phyloP scores from a whole-genome alignment of 139 green algal species.

The Haematococcus lacustris region DNA sequence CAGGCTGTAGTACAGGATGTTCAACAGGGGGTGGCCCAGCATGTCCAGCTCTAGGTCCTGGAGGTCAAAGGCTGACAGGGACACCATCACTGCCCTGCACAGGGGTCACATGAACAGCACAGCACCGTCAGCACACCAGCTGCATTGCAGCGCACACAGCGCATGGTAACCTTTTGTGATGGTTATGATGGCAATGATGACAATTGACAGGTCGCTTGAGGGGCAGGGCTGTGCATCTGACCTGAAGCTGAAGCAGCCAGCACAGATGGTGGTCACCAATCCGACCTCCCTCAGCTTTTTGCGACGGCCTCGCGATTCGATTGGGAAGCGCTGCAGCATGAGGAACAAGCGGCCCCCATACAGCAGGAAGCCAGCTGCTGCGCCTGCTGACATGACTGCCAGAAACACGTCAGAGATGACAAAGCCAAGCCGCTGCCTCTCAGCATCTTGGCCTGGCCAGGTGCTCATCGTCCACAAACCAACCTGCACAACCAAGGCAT shows the following conservation, averaged over 20 bases:
- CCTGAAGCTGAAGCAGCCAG: slow-evolving; percentile 78
- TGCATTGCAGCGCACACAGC: neutral
- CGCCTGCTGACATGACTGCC: slow-evolving; percentile 65
- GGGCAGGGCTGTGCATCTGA: slow-evolving; percentile 14
- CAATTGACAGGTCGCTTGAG: too few species aligned
- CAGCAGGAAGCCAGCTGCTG: slow-evolving; percentile 81
- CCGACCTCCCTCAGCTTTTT: slow-evolving; percentile 97
- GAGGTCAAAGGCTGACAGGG: slow-evolving; percentile 48
- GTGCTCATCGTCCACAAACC: slow-evolving; percentile 1
- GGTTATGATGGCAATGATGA: too few species aligned
- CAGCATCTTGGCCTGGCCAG: neutral
- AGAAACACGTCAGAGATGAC: slow-evolving; percentile 61
- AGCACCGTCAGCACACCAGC: neutral
- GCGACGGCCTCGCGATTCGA: slow-evolving; percentile 80
- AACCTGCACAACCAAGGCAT: neutral
- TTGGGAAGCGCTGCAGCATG: slow-evolving; percentile 91
- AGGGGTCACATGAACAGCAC: too few species aligned
- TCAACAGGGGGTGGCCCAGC: slow-evolving; percentile 58
- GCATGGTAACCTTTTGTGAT: too few species aligned
- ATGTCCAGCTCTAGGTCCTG: slow-evolving; percentile 53
- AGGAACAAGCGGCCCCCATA: slow-evolving; percentile 91
- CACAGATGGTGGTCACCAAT: slow-evolving; percentile 88
- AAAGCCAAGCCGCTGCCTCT: slow-evolving; percentile 20
- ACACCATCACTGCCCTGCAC: slow-evolving; percentile 56
- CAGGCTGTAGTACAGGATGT: slow-evolving; percentile 80